phyloP scores from a whole-genome alignment of 2,329 filamentous ascomycete species.

The Phaeosphaeriaceae sp. region DNA sequence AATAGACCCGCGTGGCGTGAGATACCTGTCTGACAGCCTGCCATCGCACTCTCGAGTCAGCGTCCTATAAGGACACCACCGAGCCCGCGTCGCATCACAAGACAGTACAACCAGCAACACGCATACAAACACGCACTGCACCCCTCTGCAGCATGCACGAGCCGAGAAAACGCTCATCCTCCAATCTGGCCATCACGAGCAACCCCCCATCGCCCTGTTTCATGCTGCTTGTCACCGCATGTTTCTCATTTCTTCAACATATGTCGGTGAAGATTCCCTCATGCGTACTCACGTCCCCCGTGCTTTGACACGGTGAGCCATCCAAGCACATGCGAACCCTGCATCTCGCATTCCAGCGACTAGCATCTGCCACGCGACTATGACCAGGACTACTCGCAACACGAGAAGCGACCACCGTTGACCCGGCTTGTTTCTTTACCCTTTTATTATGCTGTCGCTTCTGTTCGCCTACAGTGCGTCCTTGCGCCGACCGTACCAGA shows the following conservation, averaged over 20 bases:
- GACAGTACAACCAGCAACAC: not conserved
- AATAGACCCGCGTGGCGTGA: too few species aligned
- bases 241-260: conserved; percentile 3
- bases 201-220: conserved; percentile 1
- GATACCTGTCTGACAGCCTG: conserved; percentile 20
- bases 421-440: conserved; percentile 22
- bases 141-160: conserved; percentile 17
- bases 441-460: not conserved
- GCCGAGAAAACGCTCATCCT: not conserved
- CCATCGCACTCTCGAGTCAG: conserved; percentile 17
- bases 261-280: not conserved
- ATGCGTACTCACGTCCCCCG: not conserved
- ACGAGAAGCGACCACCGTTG: not conserved
- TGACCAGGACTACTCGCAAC: not conserved
- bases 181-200: not conserved
- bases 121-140: conserved; percentile 24
- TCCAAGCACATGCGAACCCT: not conserved
- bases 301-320: not conserved
- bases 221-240: conserved; percentile 1
- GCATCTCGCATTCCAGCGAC: not conserved
- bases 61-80: conserved; percentile 16
- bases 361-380: conserved; percentile 15
- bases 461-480: not conserved
- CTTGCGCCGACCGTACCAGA: conserved; percentile 8
- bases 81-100: conserved; percentile 17